Evolutionary conservation across 179 eudicot species (phyloP).

Genomic region (Drosera spatulata): DNA sequence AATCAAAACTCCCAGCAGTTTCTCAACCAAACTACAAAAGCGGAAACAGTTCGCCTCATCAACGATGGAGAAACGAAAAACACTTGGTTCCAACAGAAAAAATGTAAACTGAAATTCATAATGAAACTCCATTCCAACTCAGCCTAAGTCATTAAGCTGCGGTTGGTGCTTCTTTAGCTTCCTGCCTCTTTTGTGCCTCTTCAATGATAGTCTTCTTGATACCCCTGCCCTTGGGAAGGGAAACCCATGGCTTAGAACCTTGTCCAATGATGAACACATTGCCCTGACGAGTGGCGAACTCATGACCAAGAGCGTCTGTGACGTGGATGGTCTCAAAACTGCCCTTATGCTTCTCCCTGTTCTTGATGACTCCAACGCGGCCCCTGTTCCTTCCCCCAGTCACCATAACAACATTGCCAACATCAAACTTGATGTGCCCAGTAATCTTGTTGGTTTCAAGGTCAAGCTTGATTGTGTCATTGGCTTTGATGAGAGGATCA

Average conservation of each 20-base stretch:
- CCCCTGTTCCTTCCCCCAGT: slow-evolving; percentile 34
- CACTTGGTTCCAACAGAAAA: too few relatives aligned
- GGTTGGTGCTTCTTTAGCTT: slow-evolving; percentile 18
- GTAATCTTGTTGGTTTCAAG: slow-evolving; percentile 8
- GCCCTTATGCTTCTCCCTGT: slow-evolving; percentile 4
- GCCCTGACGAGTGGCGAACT: slow-evolving; percentile 43
- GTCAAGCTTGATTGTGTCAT: slow-evolving; percentile 48
- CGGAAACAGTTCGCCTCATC: too few relatives aligned
- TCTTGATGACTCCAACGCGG: slow-evolving; percentile 2
- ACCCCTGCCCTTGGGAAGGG: slow-evolving; percentile 37
- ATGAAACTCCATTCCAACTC: too few relatives aligned
- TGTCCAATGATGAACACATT: slow-evolving; percentile 44
- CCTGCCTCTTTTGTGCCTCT: slow-evolving; percentile 41
- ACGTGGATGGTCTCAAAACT: slow-evolving; percentile 24
- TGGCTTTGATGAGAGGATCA: slow-evolving; percentile 49
- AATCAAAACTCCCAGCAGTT: too few relatives aligned
- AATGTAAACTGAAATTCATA: too few relatives aligned
- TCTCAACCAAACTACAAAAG: too few relatives aligned
- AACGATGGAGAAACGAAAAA: too few relatives aligned
- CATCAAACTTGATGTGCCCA: slow-evolving; percentile 42
- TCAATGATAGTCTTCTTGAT: slow-evolving; percentile 29
- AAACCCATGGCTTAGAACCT: slow-evolving; percentile 45
- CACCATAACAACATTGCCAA: slow-evolving; percentile 53
- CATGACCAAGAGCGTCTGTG: slow-evolving; percentile 24
- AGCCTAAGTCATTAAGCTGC: slow-evolving; percentile 5